These are phyloP conservation scores for Eimeria zaria DNA, from an alignment of 169 alveolate genomes.

Conservation along the genomic window DNA sequence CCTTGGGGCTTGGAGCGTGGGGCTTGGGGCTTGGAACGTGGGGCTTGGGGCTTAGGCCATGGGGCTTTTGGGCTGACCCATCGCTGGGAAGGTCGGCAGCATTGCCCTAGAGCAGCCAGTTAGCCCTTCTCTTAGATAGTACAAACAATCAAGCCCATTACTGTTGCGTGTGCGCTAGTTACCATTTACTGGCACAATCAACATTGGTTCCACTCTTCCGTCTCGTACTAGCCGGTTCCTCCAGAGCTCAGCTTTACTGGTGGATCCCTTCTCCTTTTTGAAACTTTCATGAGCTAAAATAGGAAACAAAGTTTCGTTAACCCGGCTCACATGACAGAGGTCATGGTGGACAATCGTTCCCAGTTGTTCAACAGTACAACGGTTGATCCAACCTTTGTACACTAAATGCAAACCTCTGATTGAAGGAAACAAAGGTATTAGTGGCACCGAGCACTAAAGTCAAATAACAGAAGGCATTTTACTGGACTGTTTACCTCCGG, in stretches of 20 bases:
- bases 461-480: neutral
- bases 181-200: neutral
- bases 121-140: no score
- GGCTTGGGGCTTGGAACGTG: slow-evolving; percentile 22
- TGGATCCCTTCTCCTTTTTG: neutral
- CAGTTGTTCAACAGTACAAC: neutral
- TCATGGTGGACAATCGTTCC: neutral
- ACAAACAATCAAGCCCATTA: neutral
- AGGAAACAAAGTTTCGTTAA: neutral
- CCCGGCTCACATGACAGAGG: no score
- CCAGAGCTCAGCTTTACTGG: neutral
- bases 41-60: neutral
- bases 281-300: neutral
- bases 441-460: neutral
- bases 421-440: neutral
- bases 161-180: neutral
- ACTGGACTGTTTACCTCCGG: neutral
- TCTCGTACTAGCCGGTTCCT: neutral
- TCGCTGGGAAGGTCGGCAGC: neutral
- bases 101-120: neutral
- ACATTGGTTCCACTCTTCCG: neutral
- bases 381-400: no score
- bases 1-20: slow-evolving; percentile 1
- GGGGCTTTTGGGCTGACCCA: no score
- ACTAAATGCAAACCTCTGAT: neutral